Conservation (phyloP, 768 basidiomycete species). For the Gymnopilus dilepis region DNA sequence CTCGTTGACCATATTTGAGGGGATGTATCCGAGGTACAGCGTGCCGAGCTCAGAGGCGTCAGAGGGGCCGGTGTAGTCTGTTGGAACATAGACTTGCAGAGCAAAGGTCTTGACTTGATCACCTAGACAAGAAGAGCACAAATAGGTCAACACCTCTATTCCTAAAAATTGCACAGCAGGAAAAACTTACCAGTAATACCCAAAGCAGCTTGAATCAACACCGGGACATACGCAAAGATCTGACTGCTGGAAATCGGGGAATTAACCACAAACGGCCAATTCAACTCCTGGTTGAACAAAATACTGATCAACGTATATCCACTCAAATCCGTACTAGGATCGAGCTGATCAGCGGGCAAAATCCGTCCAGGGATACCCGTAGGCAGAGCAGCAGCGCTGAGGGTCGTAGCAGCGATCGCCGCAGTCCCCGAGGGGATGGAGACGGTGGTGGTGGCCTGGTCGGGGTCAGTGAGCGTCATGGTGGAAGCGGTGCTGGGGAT, state of each 20-base stretch:
- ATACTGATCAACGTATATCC: conserved; percentile 63
- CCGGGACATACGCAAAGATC: conserved; percentile 76
- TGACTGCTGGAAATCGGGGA: conserved; percentile 68
- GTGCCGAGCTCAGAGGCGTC: conserved; percentile 66
- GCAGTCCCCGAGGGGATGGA: conserved; percentile 17
- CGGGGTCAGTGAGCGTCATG: conserved; percentile 47
- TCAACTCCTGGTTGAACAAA: conserved; percentile 60
- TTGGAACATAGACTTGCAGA: conserved; percentile 73
- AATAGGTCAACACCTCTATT: not conserved
- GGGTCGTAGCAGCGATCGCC: conserved; percentile 28
- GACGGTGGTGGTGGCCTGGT: conserved; percentile 44
- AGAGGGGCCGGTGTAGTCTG: conserved; percentile 49
- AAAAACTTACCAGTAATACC: conserved; percentile 40
- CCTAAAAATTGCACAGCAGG: conserved; percentile 4
- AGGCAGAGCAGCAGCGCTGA: conserved; percentile 52
- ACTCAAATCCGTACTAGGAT: conserved; percentile 32
- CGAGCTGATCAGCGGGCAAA: conserved; percentile 44
- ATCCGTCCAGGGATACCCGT: conserved; percentile 65
- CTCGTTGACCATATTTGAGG: conserved; percentile 51
- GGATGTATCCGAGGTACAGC: conserved; percentile 75
- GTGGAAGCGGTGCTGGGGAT: conserved; percentile 32
- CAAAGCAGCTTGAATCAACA: conserved; percentile 39
- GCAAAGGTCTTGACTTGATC: conserved; percentile 52
- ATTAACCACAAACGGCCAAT: conserved; percentile 72
- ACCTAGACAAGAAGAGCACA: conserved; percentile 23